Conservation (phyloP, 2,329 filamentous ascomycete genomes). For the Zymoseptoria tritici region DNA sequence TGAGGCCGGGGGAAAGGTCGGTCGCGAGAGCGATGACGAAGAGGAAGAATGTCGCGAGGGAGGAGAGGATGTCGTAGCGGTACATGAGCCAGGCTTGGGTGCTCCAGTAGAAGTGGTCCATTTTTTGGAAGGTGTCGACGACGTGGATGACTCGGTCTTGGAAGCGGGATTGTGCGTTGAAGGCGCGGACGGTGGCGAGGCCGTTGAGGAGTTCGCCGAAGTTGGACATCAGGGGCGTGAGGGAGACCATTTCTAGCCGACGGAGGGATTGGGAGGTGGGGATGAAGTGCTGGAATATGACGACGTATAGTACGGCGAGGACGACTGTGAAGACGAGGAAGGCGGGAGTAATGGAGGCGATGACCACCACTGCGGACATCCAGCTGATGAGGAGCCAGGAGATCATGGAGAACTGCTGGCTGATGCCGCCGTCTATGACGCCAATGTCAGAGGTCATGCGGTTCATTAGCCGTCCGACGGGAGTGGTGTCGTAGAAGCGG, state of each 20-base stretch:
- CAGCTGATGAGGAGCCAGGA: slow-evolving; percentile 65
- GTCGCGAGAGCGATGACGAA: slow-evolving; percentile 68
- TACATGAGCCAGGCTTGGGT: slow-evolving; percentile 79
- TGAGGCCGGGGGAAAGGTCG: slow-evolving; percentile 67
- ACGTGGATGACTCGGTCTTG: slow-evolving; percentile 72
- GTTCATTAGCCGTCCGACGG: slow-evolving; percentile 85
- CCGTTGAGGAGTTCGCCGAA: slow-evolving; percentile 84
- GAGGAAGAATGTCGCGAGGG: slow-evolving; percentile 63
- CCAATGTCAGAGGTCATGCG: slow-evolving; percentile 84
- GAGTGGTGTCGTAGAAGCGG: slow-evolving; percentile 84
- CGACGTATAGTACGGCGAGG: slow-evolving; percentile 61
- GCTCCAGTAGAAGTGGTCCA: slow-evolving; percentile 92
- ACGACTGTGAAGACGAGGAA: slow-evolving; percentile 66
- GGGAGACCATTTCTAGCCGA: slow-evolving; percentile 79
- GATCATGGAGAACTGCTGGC: slow-evolving; percentile 62
- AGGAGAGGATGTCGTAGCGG: slow-evolving; percentile 67
- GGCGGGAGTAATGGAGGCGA: slow-evolving; percentile 67
- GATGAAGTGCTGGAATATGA: slow-evolving; percentile 69
- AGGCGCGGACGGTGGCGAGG: slow-evolving; percentile 77
- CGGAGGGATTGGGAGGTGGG: slow-evolving; percentile 77
- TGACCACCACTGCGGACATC: slow-evolving; percentile 65
- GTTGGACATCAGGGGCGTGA: slow-evolving; percentile 84
- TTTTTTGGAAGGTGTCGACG: slow-evolving; percentile 83
- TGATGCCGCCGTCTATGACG: slow-evolving; percentile 81
- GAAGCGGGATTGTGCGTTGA: slow-evolving; percentile 70